phyloP scores from a whole-genome alignment of 495 filamentous ascomycete genomes.

The Neurospora sp. region DNA sequence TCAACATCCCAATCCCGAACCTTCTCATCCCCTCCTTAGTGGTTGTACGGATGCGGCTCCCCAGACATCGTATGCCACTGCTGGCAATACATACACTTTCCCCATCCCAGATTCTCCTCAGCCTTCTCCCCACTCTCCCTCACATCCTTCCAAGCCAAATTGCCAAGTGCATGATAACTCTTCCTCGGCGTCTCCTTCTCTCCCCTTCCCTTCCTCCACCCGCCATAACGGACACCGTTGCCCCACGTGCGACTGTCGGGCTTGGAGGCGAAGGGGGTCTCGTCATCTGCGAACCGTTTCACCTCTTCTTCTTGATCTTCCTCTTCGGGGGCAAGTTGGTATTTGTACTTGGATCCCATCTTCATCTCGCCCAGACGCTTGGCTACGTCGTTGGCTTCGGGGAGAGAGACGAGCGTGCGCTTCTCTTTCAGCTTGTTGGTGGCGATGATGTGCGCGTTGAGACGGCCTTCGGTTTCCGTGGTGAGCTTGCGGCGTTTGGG shows the following conservation, averaged over 20 bases:
- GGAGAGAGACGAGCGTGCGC: conserved; percentile 53
- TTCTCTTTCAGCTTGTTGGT: conserved; percentile 23
- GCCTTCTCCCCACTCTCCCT: background rate
- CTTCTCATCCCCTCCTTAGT: background rate
- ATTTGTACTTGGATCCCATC: conserved; percentile 8
- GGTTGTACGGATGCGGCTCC: background rate
- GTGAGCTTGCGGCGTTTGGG: background rate
- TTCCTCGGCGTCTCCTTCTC: background rate
- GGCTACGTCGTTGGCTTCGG: conserved; percentile 64
- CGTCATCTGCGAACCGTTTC: background rate
- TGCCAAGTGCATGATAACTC: background rate
- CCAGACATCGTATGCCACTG: background rate
- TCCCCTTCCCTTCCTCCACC: background rate
- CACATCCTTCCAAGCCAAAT: background rate
- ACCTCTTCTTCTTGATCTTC: background rate
- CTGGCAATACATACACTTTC: background rate
- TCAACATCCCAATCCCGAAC: background rate
- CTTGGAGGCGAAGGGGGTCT: background rate
- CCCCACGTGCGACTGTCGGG: background rate
- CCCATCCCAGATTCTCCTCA: background rate
- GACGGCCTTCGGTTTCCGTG: background rate
- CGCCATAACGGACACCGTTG: background rate
- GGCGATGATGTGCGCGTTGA: background rate
- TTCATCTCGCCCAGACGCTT: conserved; percentile 44
- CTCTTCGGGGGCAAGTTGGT: background rate